These are phyloP conservation scores for Taiozyma sp. DNA, from an alignment of 1,139 yeast species.

Conservation along the genomic window DNA sequence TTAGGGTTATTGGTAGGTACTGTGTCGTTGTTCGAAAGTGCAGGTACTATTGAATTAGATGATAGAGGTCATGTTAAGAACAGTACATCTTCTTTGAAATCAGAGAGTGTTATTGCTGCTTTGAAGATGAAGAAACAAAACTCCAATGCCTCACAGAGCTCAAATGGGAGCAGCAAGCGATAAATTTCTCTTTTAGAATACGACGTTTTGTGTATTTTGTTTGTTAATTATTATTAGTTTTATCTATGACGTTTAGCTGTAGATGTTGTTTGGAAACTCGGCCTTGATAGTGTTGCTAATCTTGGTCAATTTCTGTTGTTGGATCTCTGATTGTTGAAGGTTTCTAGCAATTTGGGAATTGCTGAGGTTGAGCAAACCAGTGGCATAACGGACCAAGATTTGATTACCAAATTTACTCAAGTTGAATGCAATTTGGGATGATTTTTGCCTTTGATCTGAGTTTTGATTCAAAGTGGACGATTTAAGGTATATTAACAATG, in stretches of 20 bases:
- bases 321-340: slow-evolving; percentile 20
- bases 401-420: slow-evolving; percentile 21
- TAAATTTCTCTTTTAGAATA: background rate
- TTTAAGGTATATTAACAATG: slow-evolving; percentile 19
- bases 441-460: slow-evolving; percentile 24
- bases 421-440: slow-evolving; percentile 23
- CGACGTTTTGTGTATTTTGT: background rate
- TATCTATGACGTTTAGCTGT: background rate
- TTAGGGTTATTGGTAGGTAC: slow-evolving; percentile 75
- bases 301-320: slow-evolving; percentile 16
- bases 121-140: slow-evolving; percentile 15
- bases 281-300: slow-evolving; percentile 2
- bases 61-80: slow-evolving; percentile 61
- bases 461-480: slow-evolving; percentile 20
- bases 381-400: slow-evolving; percentile 19
- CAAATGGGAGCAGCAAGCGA: background rate
- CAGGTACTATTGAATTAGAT: slow-evolving; percentile 70
- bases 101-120: slow-evolving; percentile 19
- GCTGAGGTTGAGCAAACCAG: slow-evolving; percentile 17
- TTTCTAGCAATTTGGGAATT: slow-evolving; percentile 22
- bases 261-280: background rate
- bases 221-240: background rate
- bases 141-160: slow-evolving; percentile 5
- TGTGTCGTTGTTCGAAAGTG: slow-evolving; percentile 70
- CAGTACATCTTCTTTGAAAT: slow-evolving; percentile 30